Evolutionary conservation across 176 grass and related monocot genomes (phyloP).

Genomic region (Stipa capillata): DNA sequence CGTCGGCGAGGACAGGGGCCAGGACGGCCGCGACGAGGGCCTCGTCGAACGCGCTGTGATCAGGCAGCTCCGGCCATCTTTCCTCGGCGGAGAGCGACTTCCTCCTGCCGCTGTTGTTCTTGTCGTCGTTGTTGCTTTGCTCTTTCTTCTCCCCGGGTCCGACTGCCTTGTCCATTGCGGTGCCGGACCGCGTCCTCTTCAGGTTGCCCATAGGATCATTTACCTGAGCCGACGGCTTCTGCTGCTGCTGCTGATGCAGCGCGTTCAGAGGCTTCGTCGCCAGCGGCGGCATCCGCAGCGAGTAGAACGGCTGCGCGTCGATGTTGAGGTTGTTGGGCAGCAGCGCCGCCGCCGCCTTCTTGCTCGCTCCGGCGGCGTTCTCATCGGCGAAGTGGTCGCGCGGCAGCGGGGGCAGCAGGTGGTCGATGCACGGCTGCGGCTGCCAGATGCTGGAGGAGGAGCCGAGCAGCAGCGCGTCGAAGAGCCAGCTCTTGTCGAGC

Average conservation of each 20-base stretch:
- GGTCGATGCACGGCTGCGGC: conserved; percentile 77
- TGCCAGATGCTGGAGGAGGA: conserved; percentile 89
- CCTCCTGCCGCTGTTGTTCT: conserved; percentile 28
- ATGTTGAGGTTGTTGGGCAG: conserved; percentile 56
- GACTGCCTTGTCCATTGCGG: conserved; percentile 35
- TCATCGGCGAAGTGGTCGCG: conserved; percentile 55
- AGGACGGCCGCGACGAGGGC: conserved; percentile 61
- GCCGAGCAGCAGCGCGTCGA: conserved; percentile 56
- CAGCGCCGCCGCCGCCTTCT: neutral
- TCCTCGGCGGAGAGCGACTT: conserved; percentile 57
- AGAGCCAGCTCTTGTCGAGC: conserved; percentile 62
- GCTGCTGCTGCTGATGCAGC: neutral
- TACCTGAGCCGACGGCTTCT: neutral
- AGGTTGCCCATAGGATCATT: conserved; percentile 60
- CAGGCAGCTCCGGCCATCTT: conserved; percentile 82
- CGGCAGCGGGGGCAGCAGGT: conserved; percentile 27
- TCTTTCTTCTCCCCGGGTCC: conserved; percentile 1
- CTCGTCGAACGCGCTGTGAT: conserved; percentile 73
- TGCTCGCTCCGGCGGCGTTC: conserved; percentile 24
- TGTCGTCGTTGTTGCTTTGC: conserved; percentile 12
- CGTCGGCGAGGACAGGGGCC: conserved; percentile 42
- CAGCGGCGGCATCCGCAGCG: conserved; percentile 34
- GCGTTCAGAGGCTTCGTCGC: conserved; percentile 19
- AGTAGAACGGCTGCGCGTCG: conserved; percentile 79
- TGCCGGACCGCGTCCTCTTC: conserved; percentile 77